A percentile compares a stretch with the other conserved stretches of the same genome.
phyloP scores from a whole-genome alignment of 2,329 filamentous ascomycete genomes.

The Alternaria gansuensis region DNA sequence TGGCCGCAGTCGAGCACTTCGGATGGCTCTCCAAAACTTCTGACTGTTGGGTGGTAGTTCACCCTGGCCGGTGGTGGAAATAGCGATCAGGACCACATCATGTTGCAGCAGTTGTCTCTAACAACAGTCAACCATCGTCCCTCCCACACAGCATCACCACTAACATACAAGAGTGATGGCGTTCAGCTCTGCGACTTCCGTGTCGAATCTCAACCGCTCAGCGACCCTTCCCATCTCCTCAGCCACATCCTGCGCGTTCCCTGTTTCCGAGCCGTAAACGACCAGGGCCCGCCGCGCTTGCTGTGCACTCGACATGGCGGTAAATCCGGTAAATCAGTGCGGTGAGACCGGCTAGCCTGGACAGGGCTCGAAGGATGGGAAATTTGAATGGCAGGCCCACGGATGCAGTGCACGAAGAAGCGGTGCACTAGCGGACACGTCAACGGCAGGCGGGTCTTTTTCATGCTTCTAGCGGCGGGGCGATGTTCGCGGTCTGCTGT shows the following conservation, averaged over 20 bases:
- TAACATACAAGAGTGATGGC: slow-evolving; percentile 74
- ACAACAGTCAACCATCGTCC: slow-evolving; percentile 17
- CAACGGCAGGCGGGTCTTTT: slow-evolving; percentile 37
- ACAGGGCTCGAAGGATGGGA: slow-evolving; percentile 17
- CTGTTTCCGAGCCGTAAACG: slow-evolving; percentile 93
- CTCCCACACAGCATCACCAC: slow-evolving; percentile 1
- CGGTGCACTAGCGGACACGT: slow-evolving; percentile 44
- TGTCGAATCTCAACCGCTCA: slow-evolving; percentile 80
- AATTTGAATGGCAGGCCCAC: slow-evolving; percentile 32
- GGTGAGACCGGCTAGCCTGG: slow-evolving; percentile 36
- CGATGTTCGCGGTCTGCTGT: slow-evolving; percentile 4
- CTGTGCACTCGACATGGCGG: slow-evolving; percentile 32
- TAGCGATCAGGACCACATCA: slow-evolving; percentile 75
- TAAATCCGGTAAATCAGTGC: slow-evolving; percentile 17
- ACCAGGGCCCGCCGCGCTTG: slow-evolving; percentile 67
- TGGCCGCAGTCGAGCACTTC: slow-evolving; percentile 78
- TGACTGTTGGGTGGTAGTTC: slow-evolving; percentile 87
- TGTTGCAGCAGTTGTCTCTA: slow-evolving; percentile 57
- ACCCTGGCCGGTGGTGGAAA: slow-evolving; percentile 94
- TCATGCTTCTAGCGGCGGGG: slow-evolving; percentile 30
- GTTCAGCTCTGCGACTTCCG: slow-evolving; percentile 79
- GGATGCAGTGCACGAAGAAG: slow-evolving; percentile 27
- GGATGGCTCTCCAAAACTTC: slow-evolving; percentile 83
- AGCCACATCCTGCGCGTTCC: slow-evolving; percentile 90
- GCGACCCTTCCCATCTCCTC: slow-evolving; percentile 79